Base-by-base conservation (phyloP, 768 basidiomycete species). In the Russula ochroleuca region DNA sequence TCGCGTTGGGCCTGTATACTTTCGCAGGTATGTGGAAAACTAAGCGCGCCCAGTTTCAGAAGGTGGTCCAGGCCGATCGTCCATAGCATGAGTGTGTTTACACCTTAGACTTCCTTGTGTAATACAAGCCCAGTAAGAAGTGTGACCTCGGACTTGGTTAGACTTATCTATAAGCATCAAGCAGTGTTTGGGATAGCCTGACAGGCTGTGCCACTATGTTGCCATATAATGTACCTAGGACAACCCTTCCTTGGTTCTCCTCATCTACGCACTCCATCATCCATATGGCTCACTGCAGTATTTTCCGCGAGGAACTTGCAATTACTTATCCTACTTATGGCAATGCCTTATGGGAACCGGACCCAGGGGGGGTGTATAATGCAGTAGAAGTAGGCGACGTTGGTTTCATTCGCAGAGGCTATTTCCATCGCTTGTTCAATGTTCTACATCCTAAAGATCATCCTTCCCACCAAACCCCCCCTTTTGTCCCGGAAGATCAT, bases 11-110 rank as follows among this genome's bases (percentile, higher is more conserved):
- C 5, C 69, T 84, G 40, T 80, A 82, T 67, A 78, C 78, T 2
- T 80, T 83, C 66, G 78, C 79, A 15, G 74, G 75, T 41, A 78
- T 84, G 33, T 83, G 83, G 82, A 78, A 74, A 31, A 79, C 33
- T 21, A 60, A 31, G 41, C 63, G 56, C 5, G 53, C 56, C 35
- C 25, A 14, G 59, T 28, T 53, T 49, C 47, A 33, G 38, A 64
- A 15, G 38, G 5, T 50, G 21, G n/a, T 15, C 13, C 31, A 31
- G 17, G 31, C 25, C 10, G 6, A 10, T 7, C 35, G 23, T 40
- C 47, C 21, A 41, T 37, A 60, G 15, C 52, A 35, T 64, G 31
- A 59, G 25, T 31, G 13, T 55, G 14, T 55, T 49, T 28, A 31
- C 15, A 40, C 23, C 53, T 45, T 40, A 10, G 19, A 43, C 10